These are phyloP conservation scores for Takakia lepidozioides DNA, from an alignment of 225 moss, liverwort and hornwort species.

Conservation along the genomic window DNA sequence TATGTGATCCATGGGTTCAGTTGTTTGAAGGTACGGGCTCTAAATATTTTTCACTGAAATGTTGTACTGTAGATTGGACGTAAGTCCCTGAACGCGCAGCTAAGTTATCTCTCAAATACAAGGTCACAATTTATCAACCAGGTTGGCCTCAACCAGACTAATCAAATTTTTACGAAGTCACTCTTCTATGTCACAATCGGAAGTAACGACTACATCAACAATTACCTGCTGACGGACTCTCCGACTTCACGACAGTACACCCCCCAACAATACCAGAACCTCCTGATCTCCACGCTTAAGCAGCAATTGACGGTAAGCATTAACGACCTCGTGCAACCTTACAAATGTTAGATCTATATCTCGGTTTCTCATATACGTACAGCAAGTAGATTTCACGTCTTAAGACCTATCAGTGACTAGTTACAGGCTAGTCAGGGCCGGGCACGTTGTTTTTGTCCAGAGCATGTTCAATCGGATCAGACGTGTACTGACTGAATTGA, in stretches of 20 bases:
- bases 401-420: background rate
- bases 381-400: background rate
- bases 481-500: no score
- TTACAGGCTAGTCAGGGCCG: background rate
- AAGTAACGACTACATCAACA: constrained; percentile 69
- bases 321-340: no score
- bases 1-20: no score
- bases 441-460: background rate
- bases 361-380: background rate
- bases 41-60: no score
- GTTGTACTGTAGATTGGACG: constrained; percentile 91
- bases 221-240: constrained; percentile 31
- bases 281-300: constrained; percentile 14
- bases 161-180: constrained; percentile 38
- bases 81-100: constrained; percentile 42
- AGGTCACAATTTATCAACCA: constrained; percentile 31
- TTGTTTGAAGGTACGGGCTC: no score
- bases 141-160: constrained; percentile 27
- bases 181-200: constrained; percentile 52
- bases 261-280: constrained; percentile 12
- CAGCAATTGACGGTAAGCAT: constrained; percentile 28
- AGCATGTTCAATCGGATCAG: background rate
- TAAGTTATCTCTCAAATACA: constrained; percentile 43
- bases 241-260: constrained; percentile 25
- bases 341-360: background rate